Evolutionary conservation across 371 early-diverging fungal genomes (phyloP), one percentile per base, ranked within the genome.

Genomic region (Mortierella sp.): DNA sequence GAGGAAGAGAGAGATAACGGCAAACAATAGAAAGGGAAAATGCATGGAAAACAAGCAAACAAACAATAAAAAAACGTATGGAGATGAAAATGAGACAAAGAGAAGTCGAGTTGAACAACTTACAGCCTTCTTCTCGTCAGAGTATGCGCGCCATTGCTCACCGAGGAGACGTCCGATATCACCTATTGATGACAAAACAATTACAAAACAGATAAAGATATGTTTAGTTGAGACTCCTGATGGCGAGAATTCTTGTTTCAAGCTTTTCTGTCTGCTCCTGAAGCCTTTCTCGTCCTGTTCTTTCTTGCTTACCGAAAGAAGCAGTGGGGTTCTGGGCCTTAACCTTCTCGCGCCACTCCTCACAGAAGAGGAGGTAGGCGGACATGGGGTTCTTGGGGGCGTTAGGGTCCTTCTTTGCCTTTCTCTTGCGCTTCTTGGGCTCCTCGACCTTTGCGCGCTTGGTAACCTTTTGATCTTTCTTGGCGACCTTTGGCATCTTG

Each of bases 331-430:
- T 94, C 68, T 95, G 93, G 58, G 90, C 89, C 90, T 94, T 91
- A 71, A 97, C 92, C 72, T 88, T 82, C 75, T 91, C 84, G 79
- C 97, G 91, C 87, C 92, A 88, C 74, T 94, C 97, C 81, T 93
- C 92, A 60, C 94, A 93, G 91, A 95, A 97, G 90, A 94, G 91
- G 91, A 97, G 92, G 91, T 95, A 97, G 44, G 96, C 94, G 26
- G 96, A 93, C 79, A 95, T 90, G 48, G 94, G 92, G 87, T 95
- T 93, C 92, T 98, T 98, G 91, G 97, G 97, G 60, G 93, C 94
- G 80, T 86, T 87, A 78, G 93, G 90, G 90, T 93, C 92, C 91
- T 93, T 94, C 92, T 92, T 93, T 77, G 76, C 57, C 77, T 78
- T 81, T 73, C 77, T 81, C 85, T 84, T 84, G 34, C 70, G 76